Conservation (phyloP, 352 stramenopile genomes). For the Phytophthora lateralis region DNA sequence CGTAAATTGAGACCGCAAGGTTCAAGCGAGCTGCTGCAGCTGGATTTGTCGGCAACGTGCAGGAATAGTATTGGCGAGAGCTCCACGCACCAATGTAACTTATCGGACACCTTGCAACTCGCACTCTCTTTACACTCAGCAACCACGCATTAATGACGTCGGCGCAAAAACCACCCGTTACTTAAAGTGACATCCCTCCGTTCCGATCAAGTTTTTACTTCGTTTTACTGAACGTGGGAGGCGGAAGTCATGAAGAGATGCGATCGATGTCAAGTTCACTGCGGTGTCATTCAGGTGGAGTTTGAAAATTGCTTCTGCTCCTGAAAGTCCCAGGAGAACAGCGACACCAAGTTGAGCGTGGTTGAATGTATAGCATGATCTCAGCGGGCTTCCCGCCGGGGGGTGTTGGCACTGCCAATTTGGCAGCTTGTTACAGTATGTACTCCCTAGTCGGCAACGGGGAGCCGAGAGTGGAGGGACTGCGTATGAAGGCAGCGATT, state of each 20-base stretch:
- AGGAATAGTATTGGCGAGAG: conserved; percentile 1
- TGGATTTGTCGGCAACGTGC: conserved; percentile 9
- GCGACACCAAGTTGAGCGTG: conserved; percentile 16
- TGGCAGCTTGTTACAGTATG: too few species aligned
- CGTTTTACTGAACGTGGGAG: not conserved
- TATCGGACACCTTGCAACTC: conserved; percentile 16
- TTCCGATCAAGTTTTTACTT: not conserved
- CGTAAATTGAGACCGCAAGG: conserved; percentile 5
- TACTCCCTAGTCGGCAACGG: too few species aligned
- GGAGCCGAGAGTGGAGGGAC: too few species aligned
- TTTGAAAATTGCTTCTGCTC: conserved; percentile 12
- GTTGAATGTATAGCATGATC: conserved; percentile 23
- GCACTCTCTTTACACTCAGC: conserved; percentile 26
- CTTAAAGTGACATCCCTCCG: conserved; percentile 18
- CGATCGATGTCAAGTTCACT: not conserved
- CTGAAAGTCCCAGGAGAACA: not conserved
- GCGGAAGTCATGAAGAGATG: conserved; percentile 17
- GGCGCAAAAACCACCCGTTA: conserved; percentile 13
- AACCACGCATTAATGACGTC: conserved; percentile 29
- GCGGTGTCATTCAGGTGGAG: not conserved
- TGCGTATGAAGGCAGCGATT: too few species aligned
- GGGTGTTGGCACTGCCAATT: too few species aligned
- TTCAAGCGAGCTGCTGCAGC: conserved; percentile 10
- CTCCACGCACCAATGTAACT: conserved; percentile 24
- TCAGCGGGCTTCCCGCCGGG: conserved; percentile 3